Evolutionary conservation across 495 filamentous ascomycete species (phyloP).

Genomic region (Penicillium salamii): DNA sequence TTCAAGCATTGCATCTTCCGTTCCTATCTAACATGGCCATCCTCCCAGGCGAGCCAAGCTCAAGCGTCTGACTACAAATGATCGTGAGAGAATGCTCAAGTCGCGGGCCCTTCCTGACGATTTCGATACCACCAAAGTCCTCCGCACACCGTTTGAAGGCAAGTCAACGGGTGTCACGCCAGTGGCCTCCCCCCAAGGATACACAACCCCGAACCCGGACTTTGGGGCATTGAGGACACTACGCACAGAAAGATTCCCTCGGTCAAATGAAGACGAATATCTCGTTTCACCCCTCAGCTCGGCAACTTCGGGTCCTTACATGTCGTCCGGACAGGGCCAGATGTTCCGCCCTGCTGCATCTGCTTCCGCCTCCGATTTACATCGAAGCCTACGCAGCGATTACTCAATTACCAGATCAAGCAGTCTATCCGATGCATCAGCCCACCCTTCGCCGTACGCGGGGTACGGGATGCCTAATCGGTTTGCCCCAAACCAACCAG

Average conservation of each 20-base stretch:
- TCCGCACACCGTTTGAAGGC: conserved; percentile 66
- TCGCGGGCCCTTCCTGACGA: conserved; percentile 87
- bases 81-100: conserved; percentile 91
- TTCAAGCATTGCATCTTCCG: conserved; percentile 7
- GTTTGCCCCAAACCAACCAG: conserved; percentile 29
- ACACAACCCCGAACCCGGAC: conserved; percentile 15
- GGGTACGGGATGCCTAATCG: conserved; percentile 34
- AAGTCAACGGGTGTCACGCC: conserved; percentile 34
- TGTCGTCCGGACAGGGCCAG: conserved; percentile 34
- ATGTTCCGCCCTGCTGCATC: conserved; percentile 31
- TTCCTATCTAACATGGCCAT: conserved; percentile 21
- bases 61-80: conserved; percentile 89
- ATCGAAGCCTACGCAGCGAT: conserved; percentile 31
- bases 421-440: conserved; percentile 40
- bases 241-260: conserved; percentile 36
- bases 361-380: conserved; percentile 30
- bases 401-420: conserved; percentile 40
- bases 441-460: conserved; percentile 25
- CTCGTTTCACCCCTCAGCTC: conserved; percentile 44
- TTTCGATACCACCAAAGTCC: conserved; percentile 87
- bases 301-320: conserved; percentile 40
- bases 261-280: conserved; percentile 42
- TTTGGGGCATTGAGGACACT: conserved; percentile 27
- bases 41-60: conserved; percentile 79
- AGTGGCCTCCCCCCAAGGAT: conserved; percentile 29